Evolutionary conservation across 2,329 filamentous ascomycete genomes (phyloP).

Genomic region (Trichoderma sp.): DNA sequence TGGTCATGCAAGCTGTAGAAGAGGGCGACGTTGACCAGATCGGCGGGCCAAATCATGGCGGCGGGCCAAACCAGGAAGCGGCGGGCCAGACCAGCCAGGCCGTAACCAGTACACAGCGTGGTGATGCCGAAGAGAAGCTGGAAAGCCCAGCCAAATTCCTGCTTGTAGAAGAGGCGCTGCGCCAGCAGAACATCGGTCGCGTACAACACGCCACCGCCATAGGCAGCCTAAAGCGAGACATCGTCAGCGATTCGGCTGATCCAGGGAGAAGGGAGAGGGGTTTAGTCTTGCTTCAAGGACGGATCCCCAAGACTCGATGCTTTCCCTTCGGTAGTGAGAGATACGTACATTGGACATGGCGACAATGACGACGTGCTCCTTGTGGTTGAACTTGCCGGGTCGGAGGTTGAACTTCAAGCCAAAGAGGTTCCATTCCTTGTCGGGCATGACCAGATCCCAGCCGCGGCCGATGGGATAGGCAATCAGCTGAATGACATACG

Average conservation of each 20-base stretch:
- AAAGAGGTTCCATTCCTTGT: constrained; percentile 53
- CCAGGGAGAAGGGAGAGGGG: not conserved
- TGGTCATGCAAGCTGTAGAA: constrained; percentile 54
- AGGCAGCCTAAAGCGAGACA: constrained; percentile 50
- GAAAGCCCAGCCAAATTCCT: constrained; percentile 58
- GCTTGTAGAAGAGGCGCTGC: constrained; percentile 59
- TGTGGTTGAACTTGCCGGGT: constrained; percentile 62
- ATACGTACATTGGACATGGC: constrained; percentile 65
- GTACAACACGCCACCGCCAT: constrained; percentile 60
- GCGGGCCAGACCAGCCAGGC: constrained; percentile 57
- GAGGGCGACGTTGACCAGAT: constrained; percentile 56
- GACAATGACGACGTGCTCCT: constrained; percentile 64
- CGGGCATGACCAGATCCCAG: constrained; percentile 59
- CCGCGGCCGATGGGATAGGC: constrained; percentile 60
- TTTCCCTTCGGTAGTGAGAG: not conserved
- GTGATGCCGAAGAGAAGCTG: constrained; percentile 58
- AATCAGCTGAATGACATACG: constrained; percentile 64
- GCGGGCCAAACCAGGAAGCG: constrained; percentile 58
- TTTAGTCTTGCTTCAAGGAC: not conserved
- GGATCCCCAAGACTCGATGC: not conserved
- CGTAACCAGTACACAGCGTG: constrained; percentile 60
- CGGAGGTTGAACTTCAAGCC: constrained; percentile 59
- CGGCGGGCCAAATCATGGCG: constrained; percentile 61
- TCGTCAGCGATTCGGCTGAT: not conserved
- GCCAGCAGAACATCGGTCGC: constrained; percentile 54